Percentiles rank a stretch among this genome's conserved stretches.
phyloP scores from a whole-genome alignment of 2,329 filamentous ascomycete genomes.

The Fusarium goolgardi region DNA sequence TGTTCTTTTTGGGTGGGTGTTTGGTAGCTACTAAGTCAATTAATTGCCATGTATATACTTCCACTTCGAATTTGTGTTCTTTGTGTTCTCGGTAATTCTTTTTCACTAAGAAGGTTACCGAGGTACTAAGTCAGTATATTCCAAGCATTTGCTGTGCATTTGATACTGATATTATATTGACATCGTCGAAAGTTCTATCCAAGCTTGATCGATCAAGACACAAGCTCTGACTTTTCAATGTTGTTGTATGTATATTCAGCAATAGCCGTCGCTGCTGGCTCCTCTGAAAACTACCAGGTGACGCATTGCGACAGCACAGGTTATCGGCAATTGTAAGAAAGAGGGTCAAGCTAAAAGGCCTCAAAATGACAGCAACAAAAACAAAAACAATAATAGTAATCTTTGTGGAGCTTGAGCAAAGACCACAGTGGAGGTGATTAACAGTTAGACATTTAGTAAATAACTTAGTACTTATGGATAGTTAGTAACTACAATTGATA shows the following conservation, averaged over 20 bases:
- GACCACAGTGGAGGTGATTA: conserved; percentile 13
- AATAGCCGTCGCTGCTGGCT: conserved; percentile 2
- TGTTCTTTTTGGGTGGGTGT: conserved; percentile 5
- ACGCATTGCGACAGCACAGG: conserved; percentile 25
- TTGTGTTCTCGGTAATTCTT: background rate
- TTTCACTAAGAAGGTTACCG: conserved; percentile 12
- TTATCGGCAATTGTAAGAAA: conserved; percentile 37
- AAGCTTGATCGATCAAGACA: background rate
- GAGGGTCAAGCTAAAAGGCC: conserved; percentile 40
- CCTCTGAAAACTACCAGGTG: background rate
- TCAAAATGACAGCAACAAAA: conserved; percentile 26
- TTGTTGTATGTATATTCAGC: background rate
- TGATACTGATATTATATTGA: background rate
- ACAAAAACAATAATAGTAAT: conserved; percentile 24
- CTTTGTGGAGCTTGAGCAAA: conserved; percentile 37
- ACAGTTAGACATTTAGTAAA: background rate
- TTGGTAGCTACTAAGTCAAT: too few species aligned
- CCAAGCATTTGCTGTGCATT: background rate
- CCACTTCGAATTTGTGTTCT: conserved; percentile 2
- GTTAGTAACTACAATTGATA: background rate
- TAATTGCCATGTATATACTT: background rate
- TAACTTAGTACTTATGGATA: background rate
- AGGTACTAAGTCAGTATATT: conserved; percentile 18
- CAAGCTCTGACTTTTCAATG: background rate
- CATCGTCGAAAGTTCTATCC: background rate